These are phyloP conservation scores for Leccinum ochraceum DNA, from an alignment of 768 basidiomycete species.

Conservation along the genomic window DNA sequence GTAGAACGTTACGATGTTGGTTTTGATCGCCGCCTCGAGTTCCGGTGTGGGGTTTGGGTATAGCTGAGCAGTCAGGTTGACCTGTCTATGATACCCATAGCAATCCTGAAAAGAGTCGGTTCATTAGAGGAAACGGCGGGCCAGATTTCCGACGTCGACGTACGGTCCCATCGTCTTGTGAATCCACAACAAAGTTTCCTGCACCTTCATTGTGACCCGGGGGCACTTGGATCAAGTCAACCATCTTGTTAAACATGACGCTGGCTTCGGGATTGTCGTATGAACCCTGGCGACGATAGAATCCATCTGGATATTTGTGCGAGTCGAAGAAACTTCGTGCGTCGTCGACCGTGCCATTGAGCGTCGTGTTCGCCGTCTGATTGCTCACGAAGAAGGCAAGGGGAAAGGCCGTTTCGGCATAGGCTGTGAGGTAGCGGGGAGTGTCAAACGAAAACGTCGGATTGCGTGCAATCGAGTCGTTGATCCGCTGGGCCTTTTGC, in stretches of 20 bases:
- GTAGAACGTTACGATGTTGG: conserved; percentile 20
- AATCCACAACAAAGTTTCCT: conserved; percentile 17
- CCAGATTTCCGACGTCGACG: conserved; percentile 1
- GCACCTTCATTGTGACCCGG: conserved; percentile 23
- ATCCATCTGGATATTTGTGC: conserved; percentile 22
- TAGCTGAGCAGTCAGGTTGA: conserved; percentile 20
- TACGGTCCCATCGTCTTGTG: conserved; percentile 13
- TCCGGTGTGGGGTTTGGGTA: conserved; percentile 26
- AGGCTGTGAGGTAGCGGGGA: conserved; percentile 22
- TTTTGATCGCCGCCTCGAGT: conserved; percentile 23
- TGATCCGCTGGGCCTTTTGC: conserved; percentile 25
- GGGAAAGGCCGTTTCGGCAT: conserved; percentile 24
- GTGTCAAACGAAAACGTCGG: conserved; percentile 24
- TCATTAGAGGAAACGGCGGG: conserved; percentile 1
- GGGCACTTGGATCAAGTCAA: neutral
- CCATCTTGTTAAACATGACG: conserved; percentile 3
- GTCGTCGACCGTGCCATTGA: conserved; percentile 12
- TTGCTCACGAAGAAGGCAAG: conserved; percentile 28
- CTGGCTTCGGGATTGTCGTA: conserved; percentile 4
- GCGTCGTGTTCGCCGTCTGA: conserved; percentile 22
- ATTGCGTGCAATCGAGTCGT: conserved; percentile 28
- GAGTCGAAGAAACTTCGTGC: conserved; percentile 22
- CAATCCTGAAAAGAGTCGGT: conserved; percentile 9
- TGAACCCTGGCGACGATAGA: conserved; percentile 19
- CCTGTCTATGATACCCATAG: conserved; percentile 22